Evolutionary conservation across 441 rosid species (phyloP), one percentile per base, ranked within the genome.

Genomic region (Omphalea diandra): DNA sequence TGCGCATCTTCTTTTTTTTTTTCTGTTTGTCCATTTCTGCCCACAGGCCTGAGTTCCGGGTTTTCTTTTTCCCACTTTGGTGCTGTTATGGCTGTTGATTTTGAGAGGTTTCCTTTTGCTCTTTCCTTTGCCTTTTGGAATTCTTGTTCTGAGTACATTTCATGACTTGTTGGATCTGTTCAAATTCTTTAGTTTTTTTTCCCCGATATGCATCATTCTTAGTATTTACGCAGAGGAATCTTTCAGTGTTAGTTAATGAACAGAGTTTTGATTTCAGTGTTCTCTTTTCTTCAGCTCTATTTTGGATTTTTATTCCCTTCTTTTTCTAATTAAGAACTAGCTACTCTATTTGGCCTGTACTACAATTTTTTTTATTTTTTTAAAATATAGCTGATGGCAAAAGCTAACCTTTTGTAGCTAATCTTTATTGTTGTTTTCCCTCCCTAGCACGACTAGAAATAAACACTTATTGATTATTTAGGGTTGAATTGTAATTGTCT

Each of bases 101-200:
- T n/a, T n/a, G n/a, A n/a, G 5, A 32, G 26, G 15, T 63, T n/a
- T n/a, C 22, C n/a, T n/a, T 17, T 33, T 17, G 50, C 2, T 18
- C 17, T 43, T n/a, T n/a, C n/a, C 26, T 10, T 15, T 20, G 20
- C 20, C 12, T 18, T 33, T 35, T 35, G 10, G 14, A 18, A 3
- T 47, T 15, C 18, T 8, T 20, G 20, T 61, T 38, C 6, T 15
- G 4, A 32, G 5, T 4, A 58, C 17, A 58, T 32, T n/a, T 24
- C 18, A 58, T 32, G 17, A 54, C 5, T 54, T 54, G 32, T 54
- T 54, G 59, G 18, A 55, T 55, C 59, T 58, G 41, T 49, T 40
- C 50, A 59, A 59, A 20, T 59, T 59, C 15, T n/a, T 33, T 59
- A 27, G 44, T 35, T 3, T 12, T 14, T n/a, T 11, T 33, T 43